Percentiles rank a stretch among this genome's conserved stretches.
Evolutionary conservation across 352 stramenopile species (phyloP).

Genomic region (Phytophthora pini): DNA sequence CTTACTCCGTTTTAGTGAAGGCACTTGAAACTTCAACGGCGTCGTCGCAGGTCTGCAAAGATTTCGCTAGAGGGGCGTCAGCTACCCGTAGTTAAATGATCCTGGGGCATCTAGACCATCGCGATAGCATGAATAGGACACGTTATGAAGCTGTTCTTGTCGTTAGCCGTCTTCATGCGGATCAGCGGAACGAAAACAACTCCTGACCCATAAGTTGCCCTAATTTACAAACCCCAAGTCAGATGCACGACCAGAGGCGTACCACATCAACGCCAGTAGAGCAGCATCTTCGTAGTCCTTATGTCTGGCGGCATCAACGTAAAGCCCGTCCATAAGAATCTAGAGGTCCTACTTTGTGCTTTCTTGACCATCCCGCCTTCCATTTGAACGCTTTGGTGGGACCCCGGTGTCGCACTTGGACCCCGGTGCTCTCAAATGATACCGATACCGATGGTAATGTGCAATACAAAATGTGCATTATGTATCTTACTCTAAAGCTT

Average conservation of each 20-base stretch:
- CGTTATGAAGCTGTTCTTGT: constrained; percentile 4
- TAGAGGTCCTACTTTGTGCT: constrained; percentile 18
- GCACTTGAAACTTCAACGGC: too few species aligned
- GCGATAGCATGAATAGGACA: constrained; percentile 3
- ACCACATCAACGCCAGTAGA: constrained; percentile 22
- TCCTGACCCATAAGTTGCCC: background rate
- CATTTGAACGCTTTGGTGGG: too few species aligned
- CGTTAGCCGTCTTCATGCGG: background rate
- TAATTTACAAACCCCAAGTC: background rate
- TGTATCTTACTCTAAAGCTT: too few species aligned
- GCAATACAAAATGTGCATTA: too few species aligned
- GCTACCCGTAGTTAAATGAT: background rate
- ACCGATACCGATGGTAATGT: too few species aligned
- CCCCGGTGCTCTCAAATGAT: too few species aligned
- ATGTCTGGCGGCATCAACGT: background rate
- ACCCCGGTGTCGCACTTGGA: too few species aligned
- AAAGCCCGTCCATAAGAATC: constrained; percentile 19
- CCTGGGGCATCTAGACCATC: background rate
- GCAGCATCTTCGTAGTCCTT: constrained; percentile 34
- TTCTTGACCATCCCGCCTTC: constrained; percentile 16
- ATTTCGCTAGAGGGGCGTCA: background rate
- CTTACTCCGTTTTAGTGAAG: background rate
- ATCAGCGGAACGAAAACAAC: constrained; percentile 17
- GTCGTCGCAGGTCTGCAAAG: background rate
- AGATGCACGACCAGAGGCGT: constrained; percentile 8